These are phyloP conservation scores for Starmerella ratchasimensis DNA, from an alignment of 805 yeast genomes.

Conservation along the genomic window DNA sequence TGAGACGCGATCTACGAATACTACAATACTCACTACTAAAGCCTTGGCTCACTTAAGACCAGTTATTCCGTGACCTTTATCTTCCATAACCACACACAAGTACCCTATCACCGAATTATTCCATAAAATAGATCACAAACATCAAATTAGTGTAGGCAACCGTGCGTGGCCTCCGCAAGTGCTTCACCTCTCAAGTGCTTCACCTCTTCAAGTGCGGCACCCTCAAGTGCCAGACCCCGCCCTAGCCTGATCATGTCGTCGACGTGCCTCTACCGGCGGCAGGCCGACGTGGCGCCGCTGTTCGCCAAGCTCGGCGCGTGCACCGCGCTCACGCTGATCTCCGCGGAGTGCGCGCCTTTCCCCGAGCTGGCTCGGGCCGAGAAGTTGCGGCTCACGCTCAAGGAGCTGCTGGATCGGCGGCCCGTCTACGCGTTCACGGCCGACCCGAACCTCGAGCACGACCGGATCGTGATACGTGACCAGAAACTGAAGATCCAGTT, in stretches of 20 bases:
- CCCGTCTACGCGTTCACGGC: slow-evolving; percentile 1
- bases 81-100: too few species aligned
- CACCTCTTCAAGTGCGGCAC: too few species aligned
- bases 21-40: too few species aligned
- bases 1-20: too few species aligned
- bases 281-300: neutral
- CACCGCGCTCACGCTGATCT: neutral
- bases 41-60: too few species aligned
- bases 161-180: too few species aligned
- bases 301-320: neutral
- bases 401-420: neutral
- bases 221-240: too few species aligned
- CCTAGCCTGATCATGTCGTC: neutral
- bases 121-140: too few species aligned
- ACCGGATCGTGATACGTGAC: neutral
- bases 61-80: too few species aligned
- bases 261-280: neutral
- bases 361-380: neutral
- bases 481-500: neutral
- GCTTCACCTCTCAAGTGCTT: too few species aligned
- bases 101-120: too few species aligned
- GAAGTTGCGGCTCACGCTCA: neutral
- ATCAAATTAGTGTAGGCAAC: too few species aligned
- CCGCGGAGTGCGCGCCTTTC: neutral
- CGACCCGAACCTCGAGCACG: neutral